A percentile compares a stretch with the other conserved stretches of the same genome.
Evolutionary conservation across 495 filamentous ascomycete species (phyloP).

Genomic region (Hamigera avellanea): DNA sequence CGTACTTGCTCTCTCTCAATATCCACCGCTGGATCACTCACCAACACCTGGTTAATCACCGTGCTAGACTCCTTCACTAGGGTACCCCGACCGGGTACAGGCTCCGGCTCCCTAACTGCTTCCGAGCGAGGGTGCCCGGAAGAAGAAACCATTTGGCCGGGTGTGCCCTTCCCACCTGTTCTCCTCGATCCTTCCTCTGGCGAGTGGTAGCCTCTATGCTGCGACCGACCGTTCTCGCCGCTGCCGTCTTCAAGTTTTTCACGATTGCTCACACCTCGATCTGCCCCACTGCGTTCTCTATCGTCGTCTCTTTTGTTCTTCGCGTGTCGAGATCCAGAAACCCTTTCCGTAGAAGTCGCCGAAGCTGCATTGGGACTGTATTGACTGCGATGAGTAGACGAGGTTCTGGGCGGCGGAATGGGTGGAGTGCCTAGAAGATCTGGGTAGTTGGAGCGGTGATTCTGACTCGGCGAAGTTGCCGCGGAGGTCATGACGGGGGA

Average conservation of each 20-base stretch:
- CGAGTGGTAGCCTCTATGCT: slow-evolving; percentile 17
- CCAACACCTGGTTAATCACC: slow-evolving; percentile 65
- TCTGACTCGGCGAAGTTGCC: slow-evolving; percentile 17
- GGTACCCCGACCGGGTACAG: slow-evolving; percentile 12
- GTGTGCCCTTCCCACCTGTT: slow-evolving; percentile 6
- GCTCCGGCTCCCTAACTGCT: slow-evolving; percentile 11
- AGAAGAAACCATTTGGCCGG: slow-evolving; percentile 3
- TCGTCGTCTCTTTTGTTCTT: slow-evolving; percentile 23
- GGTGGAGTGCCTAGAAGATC: slow-evolving; percentile 30
- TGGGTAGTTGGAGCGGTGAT: slow-evolving; percentile 23
- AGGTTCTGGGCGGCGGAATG: slow-evolving; percentile 33
- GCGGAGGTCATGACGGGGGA: slow-evolving; percentile 19
- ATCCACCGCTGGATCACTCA: slow-evolving; percentile 71
- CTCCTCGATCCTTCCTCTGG: slow-evolving; percentile 17
- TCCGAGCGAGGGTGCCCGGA: slow-evolving; percentile 9
- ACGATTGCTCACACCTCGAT: slow-evolving; percentile 20
- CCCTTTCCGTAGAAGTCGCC: slow-evolving; percentile 17
- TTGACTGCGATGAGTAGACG: slow-evolving; percentile 29
- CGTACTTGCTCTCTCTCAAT: slow-evolving; percentile 67
- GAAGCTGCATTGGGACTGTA: slow-evolving; percentile 17
- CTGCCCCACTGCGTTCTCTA: slow-evolving; percentile 10
- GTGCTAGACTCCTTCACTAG: slow-evolving; percentile 29
- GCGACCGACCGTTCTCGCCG: slow-evolving; percentile 8
- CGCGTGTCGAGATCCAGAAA: slow-evolving; percentile 20
- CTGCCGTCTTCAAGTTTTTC: slow-evolving; percentile 18